These are phyloP conservation scores for Rhodotorula mucilaginosa DNA, from an alignment of 1,284 basidiomycete genomes.

Conservation along the genomic window DNA sequence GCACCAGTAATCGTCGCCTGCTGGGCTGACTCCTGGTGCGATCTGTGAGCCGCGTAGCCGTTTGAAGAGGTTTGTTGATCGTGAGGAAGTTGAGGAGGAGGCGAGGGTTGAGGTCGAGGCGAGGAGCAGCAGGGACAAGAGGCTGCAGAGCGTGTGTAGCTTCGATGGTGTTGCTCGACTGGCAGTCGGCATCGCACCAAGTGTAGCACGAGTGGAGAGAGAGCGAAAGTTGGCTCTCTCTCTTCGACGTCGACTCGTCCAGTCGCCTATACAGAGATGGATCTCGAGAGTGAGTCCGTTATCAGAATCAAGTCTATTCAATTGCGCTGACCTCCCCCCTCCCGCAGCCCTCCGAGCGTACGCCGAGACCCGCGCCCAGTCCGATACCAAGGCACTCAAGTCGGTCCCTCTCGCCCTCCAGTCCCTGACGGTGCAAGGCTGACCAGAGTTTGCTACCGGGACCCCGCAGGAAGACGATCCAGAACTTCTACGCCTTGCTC, in stretches of 20 bases:
- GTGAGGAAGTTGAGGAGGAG: neutral
- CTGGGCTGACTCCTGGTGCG: slow-evolving; percentile 11
- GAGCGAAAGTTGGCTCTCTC: too few species aligned
- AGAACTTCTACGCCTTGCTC: slow-evolving; percentile 38
- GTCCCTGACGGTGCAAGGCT: neutral
- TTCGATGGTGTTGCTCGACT: too few species aligned
- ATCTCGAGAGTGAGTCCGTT: slow-evolving; percentile 14
- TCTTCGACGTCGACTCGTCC: too few species aligned
- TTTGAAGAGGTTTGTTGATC: neutral
- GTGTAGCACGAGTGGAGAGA: neutral
- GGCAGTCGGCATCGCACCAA: neutral
- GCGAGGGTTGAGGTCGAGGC: neutral
- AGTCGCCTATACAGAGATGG: slow-evolving; percentile 9
- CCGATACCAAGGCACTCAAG: slow-evolving; percentile 33
- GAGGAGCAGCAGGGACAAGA: neutral
- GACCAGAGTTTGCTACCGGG: neutral
- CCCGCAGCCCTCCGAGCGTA: slow-evolving; percentile 17
- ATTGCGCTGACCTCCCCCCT: neutral
- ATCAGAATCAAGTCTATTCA: neutral
- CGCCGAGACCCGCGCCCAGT: slow-evolving; percentile 23
- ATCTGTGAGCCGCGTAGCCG: neutral
- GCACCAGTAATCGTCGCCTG: slow-evolving; percentile 29
- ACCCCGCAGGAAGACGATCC: slow-evolving; percentile 26
- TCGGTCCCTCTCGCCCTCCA: neutral
- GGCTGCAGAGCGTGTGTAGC: neutral